A percentile compares a stretch with the other conserved stretches of the same genome.
These are phyloP conservation scores for Dioscorea dumetorum DNA, from an alignment of 106 monocot genomes.

Conservation along the genomic window DNA sequence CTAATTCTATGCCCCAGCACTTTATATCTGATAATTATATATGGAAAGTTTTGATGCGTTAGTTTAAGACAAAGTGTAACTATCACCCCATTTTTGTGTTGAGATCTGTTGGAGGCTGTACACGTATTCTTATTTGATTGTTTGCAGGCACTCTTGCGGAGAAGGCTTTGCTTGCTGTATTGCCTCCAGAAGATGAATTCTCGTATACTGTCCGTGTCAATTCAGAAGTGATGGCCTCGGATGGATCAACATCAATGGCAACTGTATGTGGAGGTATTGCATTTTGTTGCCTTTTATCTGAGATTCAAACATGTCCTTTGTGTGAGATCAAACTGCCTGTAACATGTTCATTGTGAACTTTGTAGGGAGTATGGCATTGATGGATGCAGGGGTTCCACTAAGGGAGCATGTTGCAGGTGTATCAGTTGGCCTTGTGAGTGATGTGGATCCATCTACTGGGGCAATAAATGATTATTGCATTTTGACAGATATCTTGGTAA, in stretches of 20 bases:
- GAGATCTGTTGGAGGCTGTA: background rate
- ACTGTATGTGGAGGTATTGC: constrained; percentile 91
- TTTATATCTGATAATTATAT: background rate
- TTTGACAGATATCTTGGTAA: constrained; percentile 92
- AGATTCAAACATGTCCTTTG: background rate
- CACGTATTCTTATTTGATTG: background rate
- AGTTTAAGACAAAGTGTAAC: background rate
- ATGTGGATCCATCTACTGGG: constrained; percentile 67
- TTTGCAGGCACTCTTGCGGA: constrained; percentile 84
- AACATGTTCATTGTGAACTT: background rate
- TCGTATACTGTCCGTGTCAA: constrained; percentile 87
- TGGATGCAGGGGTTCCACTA: constrained; percentile 97
- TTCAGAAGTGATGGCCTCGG: constrained; percentile 96
- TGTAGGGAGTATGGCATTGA: constrained; percentile 93
- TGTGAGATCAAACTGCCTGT: background rate
- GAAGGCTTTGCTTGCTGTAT: constrained; percentile 93
- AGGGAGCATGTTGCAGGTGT: constrained; percentile 95
- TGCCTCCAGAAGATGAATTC: constrained; percentile 89
- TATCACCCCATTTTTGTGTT: background rate
- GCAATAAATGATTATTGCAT: constrained; percentile 72
- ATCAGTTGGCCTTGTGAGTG: constrained; percentile 91
- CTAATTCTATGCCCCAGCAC: no score
- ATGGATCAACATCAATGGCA: constrained; percentile 99
- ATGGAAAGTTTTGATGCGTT: background rate
- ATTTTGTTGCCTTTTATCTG: background rate